These are phyloP conservation scores for Scytalidium lignicola DNA, from an alignment of 2,329 filamentous ascomycete genomes.

Conservation along the genomic window DNA sequence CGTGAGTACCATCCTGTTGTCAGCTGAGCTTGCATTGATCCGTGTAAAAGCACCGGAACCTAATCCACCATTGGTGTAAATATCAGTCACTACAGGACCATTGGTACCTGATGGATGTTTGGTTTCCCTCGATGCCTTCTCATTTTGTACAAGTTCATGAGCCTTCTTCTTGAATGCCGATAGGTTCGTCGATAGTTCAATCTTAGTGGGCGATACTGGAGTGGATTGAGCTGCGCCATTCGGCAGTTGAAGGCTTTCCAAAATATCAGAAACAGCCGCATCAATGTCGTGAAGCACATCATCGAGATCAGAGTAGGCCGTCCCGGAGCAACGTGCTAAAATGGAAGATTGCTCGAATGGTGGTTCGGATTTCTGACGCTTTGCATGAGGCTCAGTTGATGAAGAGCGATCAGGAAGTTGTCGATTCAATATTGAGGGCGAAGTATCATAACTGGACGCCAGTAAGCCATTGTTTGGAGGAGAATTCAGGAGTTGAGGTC, in stretches of 20 bases:
- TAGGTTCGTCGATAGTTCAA: conserved; percentile 21
- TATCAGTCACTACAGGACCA: neutral
- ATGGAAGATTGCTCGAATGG: conserved; percentile 38
- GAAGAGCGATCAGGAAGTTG: conserved; percentile 39
- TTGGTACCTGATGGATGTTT: conserved; percentile 26
- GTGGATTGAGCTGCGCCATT: conserved; percentile 21
- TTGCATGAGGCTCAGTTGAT: conserved; percentile 49
- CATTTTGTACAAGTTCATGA: conserved; percentile 56
- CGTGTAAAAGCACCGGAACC: conserved; percentile 15
- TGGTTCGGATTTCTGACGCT: conserved; percentile 54
- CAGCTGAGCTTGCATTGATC: conserved; percentile 33
- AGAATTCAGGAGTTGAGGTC: neutral
- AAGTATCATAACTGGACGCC: conserved; percentile 46
- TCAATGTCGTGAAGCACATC: conserved; percentile 58
- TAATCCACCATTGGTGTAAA: conserved; percentile 11
- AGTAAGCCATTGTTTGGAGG: conserved; percentile 12
- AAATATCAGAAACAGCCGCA: conserved; percentile 40
- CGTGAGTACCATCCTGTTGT: conserved; percentile 62
- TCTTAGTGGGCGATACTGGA: conserved; percentile 13
- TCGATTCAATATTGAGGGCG: conserved; percentile 50
- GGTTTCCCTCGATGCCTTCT: conserved; percentile 46
- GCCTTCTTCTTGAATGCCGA: conserved; percentile 55
- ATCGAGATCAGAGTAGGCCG: conserved; percentile 55
- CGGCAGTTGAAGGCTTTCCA: conserved; percentile 41
- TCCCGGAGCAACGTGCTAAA: conserved; percentile 27